phyloP scores from a whole-genome alignment of 2,329 filamentous ascomycete species.

The Paecilomyces dactylethromorphus region DNA sequence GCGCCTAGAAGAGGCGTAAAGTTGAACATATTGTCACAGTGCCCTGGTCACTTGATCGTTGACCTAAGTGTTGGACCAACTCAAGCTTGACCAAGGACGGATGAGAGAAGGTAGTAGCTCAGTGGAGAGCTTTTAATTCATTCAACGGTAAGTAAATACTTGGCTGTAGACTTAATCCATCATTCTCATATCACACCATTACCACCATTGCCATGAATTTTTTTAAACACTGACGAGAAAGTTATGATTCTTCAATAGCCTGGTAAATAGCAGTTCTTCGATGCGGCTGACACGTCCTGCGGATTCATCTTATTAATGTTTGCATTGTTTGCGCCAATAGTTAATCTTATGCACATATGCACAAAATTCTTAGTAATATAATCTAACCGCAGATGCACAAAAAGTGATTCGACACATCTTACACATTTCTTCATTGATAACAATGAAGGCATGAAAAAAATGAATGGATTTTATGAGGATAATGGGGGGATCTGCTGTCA shows the following conservation, averaged over 20 bases:
- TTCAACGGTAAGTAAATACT: neutral
- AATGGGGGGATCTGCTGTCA: too few species aligned
- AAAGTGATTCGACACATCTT: too few species aligned
- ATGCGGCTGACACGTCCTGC: neutral
- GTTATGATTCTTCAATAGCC: neutral
- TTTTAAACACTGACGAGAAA: neutral
- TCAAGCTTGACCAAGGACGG: neutral
- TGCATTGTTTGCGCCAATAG: conserved; percentile 6
- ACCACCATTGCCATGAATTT: neutral
- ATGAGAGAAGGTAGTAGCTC: neutral
- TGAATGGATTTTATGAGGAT: too few species aligned
- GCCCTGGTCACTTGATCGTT: conserved; percentile 1
- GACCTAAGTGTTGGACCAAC: neutral
- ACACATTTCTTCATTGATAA: too few species aligned
- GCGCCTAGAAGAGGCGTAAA: conserved; percentile 91
- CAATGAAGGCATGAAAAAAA: too few species aligned
- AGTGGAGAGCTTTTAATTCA: neutral
- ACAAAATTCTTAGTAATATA: neutral
- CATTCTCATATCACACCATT: neutral
- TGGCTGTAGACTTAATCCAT: neutral
- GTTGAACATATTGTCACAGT: conserved; percentile 67
- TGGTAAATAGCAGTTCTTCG: neutral
- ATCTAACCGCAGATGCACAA: neutral
- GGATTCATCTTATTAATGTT: conserved; percentile 3
- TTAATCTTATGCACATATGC: too few species aligned